Conservation (phyloP, 2,329 filamentous ascomycete species). For the Uncinocarpus reesii region DNA sequence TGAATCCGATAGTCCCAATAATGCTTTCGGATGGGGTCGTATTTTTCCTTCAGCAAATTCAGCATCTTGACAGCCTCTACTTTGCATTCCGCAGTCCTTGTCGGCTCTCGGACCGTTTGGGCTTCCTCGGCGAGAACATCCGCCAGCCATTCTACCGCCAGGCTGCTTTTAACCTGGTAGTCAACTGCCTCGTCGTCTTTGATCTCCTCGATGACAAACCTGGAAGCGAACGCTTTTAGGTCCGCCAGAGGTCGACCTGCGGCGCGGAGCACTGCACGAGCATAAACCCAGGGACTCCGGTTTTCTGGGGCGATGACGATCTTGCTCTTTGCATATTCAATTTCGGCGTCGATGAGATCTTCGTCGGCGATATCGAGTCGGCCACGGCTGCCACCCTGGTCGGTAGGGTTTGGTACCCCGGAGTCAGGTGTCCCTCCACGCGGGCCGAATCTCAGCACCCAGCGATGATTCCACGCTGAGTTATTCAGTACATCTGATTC, state of each 20-base stretch:
- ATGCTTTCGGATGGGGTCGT: slow-evolving; percentile 79
- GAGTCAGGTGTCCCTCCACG: slow-evolving; percentile 31
- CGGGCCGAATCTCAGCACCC: slow-evolving; percentile 77
- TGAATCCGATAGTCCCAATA: slow-evolving; percentile 78
- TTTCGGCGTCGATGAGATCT: slow-evolving; percentile 60
- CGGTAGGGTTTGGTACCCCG: slow-evolving; percentile 28
- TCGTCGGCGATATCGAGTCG: slow-evolving; percentile 43
- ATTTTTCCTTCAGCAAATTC: slow-evolving; percentile 65
- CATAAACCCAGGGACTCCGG: slow-evolving; percentile 86
- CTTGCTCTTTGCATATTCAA: slow-evolving; percentile 61
- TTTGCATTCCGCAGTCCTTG: slow-evolving; percentile 26
- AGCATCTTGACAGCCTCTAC: slow-evolving; percentile 59
- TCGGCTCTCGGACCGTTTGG: slow-evolving; percentile 36
- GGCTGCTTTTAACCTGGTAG: slow-evolving; percentile 47
- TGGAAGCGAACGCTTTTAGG: slow-evolving; percentile 45
- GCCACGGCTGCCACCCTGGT: slow-evolving; percentile 21
- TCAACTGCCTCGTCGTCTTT: slow-evolving; percentile 20
- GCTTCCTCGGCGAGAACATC: slow-evolving; percentile 37
- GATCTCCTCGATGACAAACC: slow-evolving; percentile 44
- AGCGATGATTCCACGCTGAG: slow-evolving; percentile 93
- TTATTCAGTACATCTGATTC: slow-evolving; percentile 83
- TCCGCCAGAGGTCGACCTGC: slow-evolving; percentile 43
- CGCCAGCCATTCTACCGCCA: slow-evolving; percentile 46
- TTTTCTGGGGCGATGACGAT: slow-evolving; percentile 81
- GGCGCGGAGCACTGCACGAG: slow-evolving; percentile 63